phyloP scores from a whole-genome alignment of 352 stramenopile genomes.

The Blastocystis sp. region DNA sequence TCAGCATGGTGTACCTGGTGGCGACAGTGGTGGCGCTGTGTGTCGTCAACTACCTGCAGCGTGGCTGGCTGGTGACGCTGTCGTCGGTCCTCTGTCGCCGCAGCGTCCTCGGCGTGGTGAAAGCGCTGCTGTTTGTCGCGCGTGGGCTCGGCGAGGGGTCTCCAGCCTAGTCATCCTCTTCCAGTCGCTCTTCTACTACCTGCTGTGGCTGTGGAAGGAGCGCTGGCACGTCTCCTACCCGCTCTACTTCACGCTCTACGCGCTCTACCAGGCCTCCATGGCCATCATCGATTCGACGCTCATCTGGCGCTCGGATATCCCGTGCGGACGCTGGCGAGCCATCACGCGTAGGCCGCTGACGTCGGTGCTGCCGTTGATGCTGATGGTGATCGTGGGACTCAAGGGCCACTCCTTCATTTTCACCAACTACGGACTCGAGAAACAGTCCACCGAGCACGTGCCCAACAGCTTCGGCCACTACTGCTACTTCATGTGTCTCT shows the following conservation, averaged over 20 bases:
- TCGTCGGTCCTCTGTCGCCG: background rate
- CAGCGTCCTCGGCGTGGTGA: background rate
- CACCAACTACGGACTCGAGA: conserved; percentile 57
- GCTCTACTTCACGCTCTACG: background rate
- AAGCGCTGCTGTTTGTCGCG: background rate
- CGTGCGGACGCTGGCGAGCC: background rate
- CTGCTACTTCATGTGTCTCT: conserved; percentile 66
- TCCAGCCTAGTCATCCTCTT: background rate
- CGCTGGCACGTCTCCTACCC: background rate
- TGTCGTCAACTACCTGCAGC: background rate
- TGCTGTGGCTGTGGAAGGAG: background rate
- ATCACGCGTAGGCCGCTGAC: conserved; percentile 2
- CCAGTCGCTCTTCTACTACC: background rate
- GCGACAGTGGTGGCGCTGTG: background rate
- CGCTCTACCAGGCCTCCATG: background rate
- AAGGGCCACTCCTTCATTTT: conserved; percentile 58
- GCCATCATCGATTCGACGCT: background rate
- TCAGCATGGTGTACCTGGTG: conserved; percentile 51
- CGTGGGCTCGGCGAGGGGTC: background rate
- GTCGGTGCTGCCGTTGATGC: background rate
- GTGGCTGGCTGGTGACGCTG: conserved; percentile 24
- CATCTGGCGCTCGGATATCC: conserved; percentile 29
- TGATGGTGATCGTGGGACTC: conserved; percentile 40
- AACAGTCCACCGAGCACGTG: conserved; percentile 45
- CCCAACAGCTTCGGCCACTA: conserved; percentile 62